phyloP scores from a whole-genome alignment of 495 filamentous ascomycete species.

The Penicillium paradoxum region DNA sequence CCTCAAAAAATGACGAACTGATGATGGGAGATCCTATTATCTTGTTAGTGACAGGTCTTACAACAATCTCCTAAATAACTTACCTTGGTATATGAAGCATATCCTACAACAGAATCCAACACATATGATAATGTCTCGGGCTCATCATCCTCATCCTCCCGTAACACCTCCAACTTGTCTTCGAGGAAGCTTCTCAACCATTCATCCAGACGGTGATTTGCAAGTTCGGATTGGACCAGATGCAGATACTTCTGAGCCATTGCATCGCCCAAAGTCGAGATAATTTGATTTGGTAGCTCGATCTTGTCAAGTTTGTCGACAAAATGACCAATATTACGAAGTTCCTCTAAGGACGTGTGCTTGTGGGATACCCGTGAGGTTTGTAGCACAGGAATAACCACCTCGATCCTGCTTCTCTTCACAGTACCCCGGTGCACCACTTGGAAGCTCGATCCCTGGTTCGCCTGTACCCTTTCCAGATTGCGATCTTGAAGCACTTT shows the following conservation, averaged over 20 bases:
- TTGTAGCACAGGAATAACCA: conserved; percentile 62
- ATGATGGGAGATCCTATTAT: conserved; percentile 53
- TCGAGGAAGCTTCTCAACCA: conserved; percentile 60
- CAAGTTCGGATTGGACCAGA: conserved; percentile 56
- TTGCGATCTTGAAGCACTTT: conserved; percentile 61
- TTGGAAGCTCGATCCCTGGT: conserved; percentile 36
- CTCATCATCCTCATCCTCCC: conserved; percentile 44
- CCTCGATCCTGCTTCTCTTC: conserved; percentile 45
- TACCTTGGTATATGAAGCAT: conserved; percentile 63
- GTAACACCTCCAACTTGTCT: conserved; percentile 52
- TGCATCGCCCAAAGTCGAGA: conserved; percentile 68
- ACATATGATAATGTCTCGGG: conserved; percentile 44
- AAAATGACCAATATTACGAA: conserved; percentile 67
- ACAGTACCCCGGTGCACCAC: conserved; percentile 40
- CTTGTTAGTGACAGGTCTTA: conserved; percentile 13
- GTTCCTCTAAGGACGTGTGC: conserved; percentile 63
- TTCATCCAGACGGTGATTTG: conserved; percentile 54
- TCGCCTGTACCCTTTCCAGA: conserved; percentile 25
- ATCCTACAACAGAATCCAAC: conserved; percentile 53
- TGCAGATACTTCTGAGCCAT: conserved; percentile 72
- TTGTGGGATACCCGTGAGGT: conserved; percentile 58
- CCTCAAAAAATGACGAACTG: conserved; percentile 58
- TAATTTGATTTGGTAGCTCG: conserved; percentile 74
- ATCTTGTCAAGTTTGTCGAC: conserved; percentile 73
- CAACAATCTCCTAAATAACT: not conserved